A percentile compares a stretch with the other conserved stretches of the same genome.
phyloP scores from a whole-genome alignment of 1,139 yeast genomes.

The Blastobotrys arbuscula region DNA sequence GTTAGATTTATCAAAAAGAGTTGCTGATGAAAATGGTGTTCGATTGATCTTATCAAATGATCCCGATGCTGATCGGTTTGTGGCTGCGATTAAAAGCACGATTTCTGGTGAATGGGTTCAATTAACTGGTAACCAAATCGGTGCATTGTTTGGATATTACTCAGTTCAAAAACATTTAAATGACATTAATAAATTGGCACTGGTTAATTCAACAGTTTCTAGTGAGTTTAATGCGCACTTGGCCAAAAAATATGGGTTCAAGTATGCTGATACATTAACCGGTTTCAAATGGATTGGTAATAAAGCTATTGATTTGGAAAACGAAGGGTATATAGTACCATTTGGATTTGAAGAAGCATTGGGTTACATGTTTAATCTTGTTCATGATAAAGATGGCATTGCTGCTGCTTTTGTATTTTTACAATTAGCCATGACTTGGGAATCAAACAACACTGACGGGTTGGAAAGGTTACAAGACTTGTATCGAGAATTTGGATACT shows the following conservation, averaged over 20 bases:
- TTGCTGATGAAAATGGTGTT: conserved; percentile 44
- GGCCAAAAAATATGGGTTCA: conserved; percentile 58
- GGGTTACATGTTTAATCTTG: conserved; percentile 85
- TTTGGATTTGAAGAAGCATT: conserved; percentile 95
- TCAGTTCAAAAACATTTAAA: conserved; percentile 32
- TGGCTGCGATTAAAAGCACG: conserved; percentile 49
- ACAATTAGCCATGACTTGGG: conserved; percentile 57
- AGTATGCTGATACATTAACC: conserved; percentile 75
- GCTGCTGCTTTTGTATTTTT: conserved; percentile 75
- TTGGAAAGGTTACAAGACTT: conserved; percentile 52
- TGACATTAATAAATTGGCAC: conserved; percentile 42
- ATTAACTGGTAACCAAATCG: conserved; percentile 87
- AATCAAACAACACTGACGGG: conserved; percentile 32
- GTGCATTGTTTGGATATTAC: conserved; percentile 72
- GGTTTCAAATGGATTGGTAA: conserved; percentile 99
- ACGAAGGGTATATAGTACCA: conserved; percentile 63
- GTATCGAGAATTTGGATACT: conserved; percentile 65
- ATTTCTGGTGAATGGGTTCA: conserved; percentile 57
- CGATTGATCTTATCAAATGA: conserved; percentile 78
- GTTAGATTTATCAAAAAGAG: conserved; percentile 57
- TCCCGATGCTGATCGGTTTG: conserved; percentile 95
- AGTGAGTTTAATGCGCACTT: conserved; percentile 72
- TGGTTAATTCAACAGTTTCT: conserved; percentile 87
- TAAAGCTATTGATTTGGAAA: conserved; percentile 66
- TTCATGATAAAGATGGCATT: conserved; percentile 91